These are phyloP conservation scores for Coriolopsis trogii DNA, from an alignment of 1,284 basidiomycete genomes.

Conservation along the genomic window DNA sequence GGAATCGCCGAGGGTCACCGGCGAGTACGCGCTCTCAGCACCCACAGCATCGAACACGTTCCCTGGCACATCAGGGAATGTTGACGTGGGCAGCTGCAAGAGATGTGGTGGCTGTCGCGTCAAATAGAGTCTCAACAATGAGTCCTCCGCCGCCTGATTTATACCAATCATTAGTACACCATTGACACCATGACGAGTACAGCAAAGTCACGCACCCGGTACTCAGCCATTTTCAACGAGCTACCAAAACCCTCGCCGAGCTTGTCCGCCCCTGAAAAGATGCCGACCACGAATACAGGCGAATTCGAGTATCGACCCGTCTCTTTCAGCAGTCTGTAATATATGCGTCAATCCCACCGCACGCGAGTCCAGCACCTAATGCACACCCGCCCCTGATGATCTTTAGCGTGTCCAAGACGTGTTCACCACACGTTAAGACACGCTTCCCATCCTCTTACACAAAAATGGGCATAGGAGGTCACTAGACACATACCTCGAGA, in stretches of 20 bases:
- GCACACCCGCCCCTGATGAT: too few species aligned
- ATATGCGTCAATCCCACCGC: slow-evolving; percentile 1
- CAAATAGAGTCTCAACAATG: slow-evolving; percentile 80
- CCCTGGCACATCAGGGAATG: slow-evolving; percentile 58
- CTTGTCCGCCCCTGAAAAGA: slow-evolving; percentile 88
- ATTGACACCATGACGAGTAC: not conserved
- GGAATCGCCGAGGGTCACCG: slow-evolving; percentile 58
- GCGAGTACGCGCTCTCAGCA: slow-evolving; percentile 46
- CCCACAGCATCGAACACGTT: slow-evolving; percentile 44
- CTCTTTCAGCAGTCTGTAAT: slow-evolving; percentile 81
- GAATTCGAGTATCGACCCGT: slow-evolving; percentile 89
- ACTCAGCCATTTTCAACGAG: slow-evolving; percentile 95
- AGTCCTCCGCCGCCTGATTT: slow-evolving; percentile 85
- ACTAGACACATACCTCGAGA: slow-evolving; percentile 66
- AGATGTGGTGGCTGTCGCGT: slow-evolving; percentile 71
- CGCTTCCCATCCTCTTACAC: not conserved
- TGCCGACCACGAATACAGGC: slow-evolving; percentile 92
- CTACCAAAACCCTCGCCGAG: slow-evolving; percentile 96
- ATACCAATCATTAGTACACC: not conserved
- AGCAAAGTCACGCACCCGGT: slow-evolving; percentile 59
- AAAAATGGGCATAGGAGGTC: too few species aligned
- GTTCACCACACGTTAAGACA: not conserved
- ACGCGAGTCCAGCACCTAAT: too few species aligned
- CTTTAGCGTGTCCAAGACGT: too few species aligned
- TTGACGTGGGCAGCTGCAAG: slow-evolving; percentile 69